phyloP scores from a whole-genome alignment of 2,329 filamentous ascomycete genomes.

The Arthrobotrys musiformis region DNA sequence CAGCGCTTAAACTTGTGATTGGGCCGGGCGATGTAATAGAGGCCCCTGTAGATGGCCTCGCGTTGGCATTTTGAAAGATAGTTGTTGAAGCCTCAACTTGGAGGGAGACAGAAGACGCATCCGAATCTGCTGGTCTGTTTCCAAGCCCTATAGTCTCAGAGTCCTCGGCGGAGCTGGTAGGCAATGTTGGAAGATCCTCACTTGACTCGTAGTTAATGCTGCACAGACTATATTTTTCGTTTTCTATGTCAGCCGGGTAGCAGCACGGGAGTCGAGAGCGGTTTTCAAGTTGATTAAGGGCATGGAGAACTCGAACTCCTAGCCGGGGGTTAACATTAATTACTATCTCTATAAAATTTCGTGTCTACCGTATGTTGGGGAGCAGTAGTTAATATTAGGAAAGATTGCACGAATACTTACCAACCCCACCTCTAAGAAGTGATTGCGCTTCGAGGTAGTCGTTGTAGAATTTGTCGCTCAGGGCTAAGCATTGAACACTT shows the following conservation, averaged over 20 bases:
- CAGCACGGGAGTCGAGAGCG: neutral
- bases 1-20: neutral
- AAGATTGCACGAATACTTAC: constrained; percentile 11
- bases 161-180: neutral
- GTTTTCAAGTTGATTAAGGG: neutral
- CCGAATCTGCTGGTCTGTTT: neutral
- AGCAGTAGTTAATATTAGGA: neutral
- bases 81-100: neutral
- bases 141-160: neutral
- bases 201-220: neutral
- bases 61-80: too few relatives aligned
- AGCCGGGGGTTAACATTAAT: neutral
- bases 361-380: neutral
- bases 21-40: neutral
- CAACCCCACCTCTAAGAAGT: constrained; percentile 20
- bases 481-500: constrained; percentile 8
- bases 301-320: neutral
- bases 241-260: neutral
- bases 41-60: neutral
- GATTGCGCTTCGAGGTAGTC: constrained; percentile 37
- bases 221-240: neutral
- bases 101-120: neutral
- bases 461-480: constrained; percentile 44
- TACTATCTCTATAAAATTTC: neutral
- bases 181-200: neutral